phyloP scores from a whole-genome alignment of 768 basidiomycete species.

The Harrya chromipes region DNA sequence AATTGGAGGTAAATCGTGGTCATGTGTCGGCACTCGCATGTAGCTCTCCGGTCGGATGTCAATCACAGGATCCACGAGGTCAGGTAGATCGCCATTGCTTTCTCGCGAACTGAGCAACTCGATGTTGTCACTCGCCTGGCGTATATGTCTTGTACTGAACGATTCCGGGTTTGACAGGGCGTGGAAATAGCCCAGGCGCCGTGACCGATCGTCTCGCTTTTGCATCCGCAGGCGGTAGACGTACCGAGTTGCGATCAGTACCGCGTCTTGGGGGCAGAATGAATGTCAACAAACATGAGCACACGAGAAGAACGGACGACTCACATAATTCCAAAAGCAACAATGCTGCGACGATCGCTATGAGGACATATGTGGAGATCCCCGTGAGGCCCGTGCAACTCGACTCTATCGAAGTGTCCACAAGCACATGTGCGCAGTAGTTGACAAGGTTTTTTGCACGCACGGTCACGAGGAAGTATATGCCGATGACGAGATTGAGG shows the following conservation, averaged over 20 bases:
- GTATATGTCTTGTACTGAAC: conserved; percentile 12
- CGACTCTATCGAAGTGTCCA: conserved; percentile 37
- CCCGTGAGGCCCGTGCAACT: conserved; percentile 45
- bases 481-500: conserved; percentile 50
- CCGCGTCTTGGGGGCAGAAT: conserved; percentile 41
- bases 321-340: conserved; percentile 56
- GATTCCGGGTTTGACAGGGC: conserved; percentile 20
- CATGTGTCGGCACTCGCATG: conserved; percentile 13
- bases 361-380: conserved; percentile 45
- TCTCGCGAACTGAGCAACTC: conserved; percentile 24
- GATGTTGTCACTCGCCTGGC: conserved; percentile 27
- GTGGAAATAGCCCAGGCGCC: conserved; percentile 32
- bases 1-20: conserved; percentile 12
- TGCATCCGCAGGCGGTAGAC: conserved; percentile 49
- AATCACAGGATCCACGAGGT: conserved; percentile 16
- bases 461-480: conserved; percentile 50
- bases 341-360: conserved; percentile 42
- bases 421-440: conserved; percentile 46
- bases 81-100: conserved; percentile 8
- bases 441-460: conserved; percentile 41
- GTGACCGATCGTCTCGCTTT: conserved; percentile 41
- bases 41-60: conserved; percentile 22
- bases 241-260: conserved; percentile 52
- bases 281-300: conserved; percentile 1
- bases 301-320: conserved; percentile 22